Evolutionary conservation across 257 asterid species (phyloP).

Genomic region (Nicotiana noctiflora): DNA sequence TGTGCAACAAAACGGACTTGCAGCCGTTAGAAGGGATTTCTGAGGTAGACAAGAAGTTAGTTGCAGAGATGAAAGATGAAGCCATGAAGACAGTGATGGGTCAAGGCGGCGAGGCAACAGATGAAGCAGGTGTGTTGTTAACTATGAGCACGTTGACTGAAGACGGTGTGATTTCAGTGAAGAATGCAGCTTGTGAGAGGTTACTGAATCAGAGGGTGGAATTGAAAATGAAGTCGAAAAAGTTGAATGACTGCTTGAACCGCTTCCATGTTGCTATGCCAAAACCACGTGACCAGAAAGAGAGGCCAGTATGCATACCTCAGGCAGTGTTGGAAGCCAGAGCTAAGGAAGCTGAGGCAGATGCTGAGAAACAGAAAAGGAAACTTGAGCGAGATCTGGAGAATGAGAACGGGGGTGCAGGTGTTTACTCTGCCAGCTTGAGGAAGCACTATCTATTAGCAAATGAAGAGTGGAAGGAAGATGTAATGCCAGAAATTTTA

Average conservation of each 20-base stretch:
- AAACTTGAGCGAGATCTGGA: constrained; percentile 86
- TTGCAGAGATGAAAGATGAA: constrained; percentile 81
- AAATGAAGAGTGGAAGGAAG: constrained; percentile 85
- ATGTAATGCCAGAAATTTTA: constrained; percentile 70
- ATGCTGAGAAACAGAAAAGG: constrained; percentile 51
- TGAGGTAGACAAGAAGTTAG: constrained; percentile 75
- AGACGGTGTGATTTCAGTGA: constrained; percentile 84
- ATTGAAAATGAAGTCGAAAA: constrained; percentile 83
- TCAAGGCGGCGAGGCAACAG: constrained; percentile 76
- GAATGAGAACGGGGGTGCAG: constrained; percentile 97
- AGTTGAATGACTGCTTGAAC: constrained; percentile 73
- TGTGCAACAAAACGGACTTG: constrained; percentile 90
- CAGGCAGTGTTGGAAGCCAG: constrained; percentile 73
- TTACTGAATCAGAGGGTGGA: constrained; percentile 88
- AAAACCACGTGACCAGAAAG: constrained; percentile 80
- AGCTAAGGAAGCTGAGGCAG: constrained; percentile 52
- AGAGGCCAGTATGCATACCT: constrained; percentile 79
- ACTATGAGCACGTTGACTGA: constrained; percentile 93
- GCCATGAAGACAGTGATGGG: constrained; percentile 88
- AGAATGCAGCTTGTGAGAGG: constrained; percentile 93
- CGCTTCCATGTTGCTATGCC: constrained; percentile 95
- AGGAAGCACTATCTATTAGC: constrained; percentile 77
- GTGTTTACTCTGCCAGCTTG: constrained; percentile 97
- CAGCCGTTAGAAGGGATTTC: constrained; percentile 76
- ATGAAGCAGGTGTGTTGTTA: constrained; percentile 59